phyloP scores from a whole-genome alignment of 495 filamentous ascomycete genomes.

The Aspergillus homomorphus region DNA sequence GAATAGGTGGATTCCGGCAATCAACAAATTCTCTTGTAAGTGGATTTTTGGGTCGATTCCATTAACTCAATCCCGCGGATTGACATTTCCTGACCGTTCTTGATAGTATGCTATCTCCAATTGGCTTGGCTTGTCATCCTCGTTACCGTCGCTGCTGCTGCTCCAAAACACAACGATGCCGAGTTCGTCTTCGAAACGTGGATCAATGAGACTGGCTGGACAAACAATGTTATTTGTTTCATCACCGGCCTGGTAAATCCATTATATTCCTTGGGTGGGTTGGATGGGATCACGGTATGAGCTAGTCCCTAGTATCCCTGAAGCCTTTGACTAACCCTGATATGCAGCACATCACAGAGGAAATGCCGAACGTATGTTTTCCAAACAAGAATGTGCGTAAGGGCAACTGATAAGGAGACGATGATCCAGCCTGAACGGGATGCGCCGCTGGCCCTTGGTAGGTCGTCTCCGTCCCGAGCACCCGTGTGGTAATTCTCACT shows the following conservation, averaged over 20 bases:
- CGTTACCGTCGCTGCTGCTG: conserved; percentile 61
- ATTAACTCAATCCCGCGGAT: background rate
- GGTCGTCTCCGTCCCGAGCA: background rate
- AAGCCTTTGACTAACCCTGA: background rate
- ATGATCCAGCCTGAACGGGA: conserved; percentile 34
- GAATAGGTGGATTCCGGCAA: conserved; percentile 32
- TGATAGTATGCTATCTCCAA: conserved; percentile 54
- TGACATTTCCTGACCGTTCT: background rate
- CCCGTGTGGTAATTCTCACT: too few species aligned
- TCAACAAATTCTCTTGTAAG: conserved; percentile 39
- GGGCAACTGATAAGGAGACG: too few species aligned
- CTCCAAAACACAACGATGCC: conserved; percentile 51
- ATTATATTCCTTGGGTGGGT: conserved; percentile 71
- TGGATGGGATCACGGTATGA: conserved; percentile 49
- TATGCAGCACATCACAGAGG: conserved; percentile 70
- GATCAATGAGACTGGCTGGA: conserved; percentile 66
- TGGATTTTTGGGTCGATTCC: background rate
- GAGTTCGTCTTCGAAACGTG: conserved; percentile 62
- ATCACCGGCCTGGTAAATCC: conserved; percentile 74
- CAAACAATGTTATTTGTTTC: conserved; percentile 68
- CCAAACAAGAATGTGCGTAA: too few species aligned
- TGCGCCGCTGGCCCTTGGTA: conserved; percentile 33
- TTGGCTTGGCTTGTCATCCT: conserved; percentile 67
- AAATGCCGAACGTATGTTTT: conserved; percentile 63
- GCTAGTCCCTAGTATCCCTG: conserved; percentile 23